phyloP scores from a whole-genome alignment of 352 stramenopile genomes.

The Phytophthora sansomeana region DNA sequence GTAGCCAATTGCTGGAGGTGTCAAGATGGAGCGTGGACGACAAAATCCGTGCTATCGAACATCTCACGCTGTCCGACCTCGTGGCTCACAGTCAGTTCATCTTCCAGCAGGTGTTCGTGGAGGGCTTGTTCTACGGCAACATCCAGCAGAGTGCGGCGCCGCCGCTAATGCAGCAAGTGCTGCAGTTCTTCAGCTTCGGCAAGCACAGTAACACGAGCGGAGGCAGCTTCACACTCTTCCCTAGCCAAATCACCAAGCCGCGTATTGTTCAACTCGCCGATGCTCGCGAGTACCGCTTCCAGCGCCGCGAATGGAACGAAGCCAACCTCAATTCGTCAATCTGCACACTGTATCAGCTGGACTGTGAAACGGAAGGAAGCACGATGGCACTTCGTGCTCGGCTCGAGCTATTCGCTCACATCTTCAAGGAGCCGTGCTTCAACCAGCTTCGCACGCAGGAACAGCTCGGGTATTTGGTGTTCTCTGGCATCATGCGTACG shows the following conservation, averaged over 20 bases:
- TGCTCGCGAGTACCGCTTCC: conserved; percentile 57
- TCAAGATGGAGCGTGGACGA: conserved; percentile 87
- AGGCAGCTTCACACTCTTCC: conserved; percentile 51
- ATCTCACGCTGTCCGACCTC: conserved; percentile 64
- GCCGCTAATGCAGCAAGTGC: conserved; percentile 54
- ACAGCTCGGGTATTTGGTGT: conserved; percentile 93
- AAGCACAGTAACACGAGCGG: conserved; percentile 10
- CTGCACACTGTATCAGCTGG: conserved; percentile 77
- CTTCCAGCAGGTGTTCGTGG: conserved; percentile 79
- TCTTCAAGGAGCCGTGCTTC: conserved; percentile 92
- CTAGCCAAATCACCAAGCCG: conserved; percentile 54
- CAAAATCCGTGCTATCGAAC: conserved; percentile 79
- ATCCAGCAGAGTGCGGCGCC: conserved; percentile 37
- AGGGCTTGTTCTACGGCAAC: conserved; percentile 82
- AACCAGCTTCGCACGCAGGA: conserved; percentile 94
- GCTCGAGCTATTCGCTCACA: conserved; percentile 85
- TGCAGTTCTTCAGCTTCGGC: conserved; percentile 50
- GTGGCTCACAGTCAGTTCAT: conserved; percentile 55
- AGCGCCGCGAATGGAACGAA: conserved; percentile 69
- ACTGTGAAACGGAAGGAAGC: conserved; percentile 55
- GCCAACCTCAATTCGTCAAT: conserved; percentile 83
- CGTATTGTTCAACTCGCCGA: conserved; percentile 68
- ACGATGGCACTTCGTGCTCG: conserved; percentile 51
- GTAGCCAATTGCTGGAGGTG: conserved; percentile 77
- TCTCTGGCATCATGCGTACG: conserved; percentile 53